A percentile compares a stretch with the other conserved stretches of the same genome.
Evolutionary conservation across 202 grass and related monocot species (phyloP).

Genomic region (Panicum hallii): DNA sequence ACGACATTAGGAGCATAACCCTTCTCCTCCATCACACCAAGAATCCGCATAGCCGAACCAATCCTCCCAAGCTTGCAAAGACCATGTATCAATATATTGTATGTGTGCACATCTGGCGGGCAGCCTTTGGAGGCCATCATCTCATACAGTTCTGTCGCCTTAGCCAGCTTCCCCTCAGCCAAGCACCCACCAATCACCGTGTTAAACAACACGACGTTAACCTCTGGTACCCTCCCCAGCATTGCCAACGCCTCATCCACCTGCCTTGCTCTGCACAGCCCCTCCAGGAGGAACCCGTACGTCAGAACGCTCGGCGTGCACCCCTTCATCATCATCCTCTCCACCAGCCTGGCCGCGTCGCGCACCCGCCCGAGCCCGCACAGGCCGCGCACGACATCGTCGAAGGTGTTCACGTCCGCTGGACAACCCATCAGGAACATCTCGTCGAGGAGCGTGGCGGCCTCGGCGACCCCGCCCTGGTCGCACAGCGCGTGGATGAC

Average conservation of each 20-base stretch:
- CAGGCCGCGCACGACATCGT: conserved; percentile 65
- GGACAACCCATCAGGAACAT: conserved; percentile 88
- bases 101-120: conserved; percentile 74
- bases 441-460: conserved; percentile 79
- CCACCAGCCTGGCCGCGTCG: conserved; percentile 71
- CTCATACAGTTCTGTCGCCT: conserved; percentile 70
- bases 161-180: conserved; percentile 53
- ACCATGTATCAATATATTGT: conserved; percentile 73
- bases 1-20: conserved; percentile 59
- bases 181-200: conserved; percentile 77
- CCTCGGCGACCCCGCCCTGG: conserved; percentile 62
- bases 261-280: conserved; percentile 61
- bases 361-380: conserved; percentile 58
- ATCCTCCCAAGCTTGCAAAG: conserved; percentile 75
- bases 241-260: conserved; percentile 65
- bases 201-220: conserved; percentile 83
- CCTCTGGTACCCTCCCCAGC: conserved; percentile 57
- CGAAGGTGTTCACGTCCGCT: conserved; percentile 71
- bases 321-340: conserved; percentile 75
- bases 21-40: conserved; percentile 77
- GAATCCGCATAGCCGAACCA: conserved; percentile 58
- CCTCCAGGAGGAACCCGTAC: conserved; percentile 73
- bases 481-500: conserved; percentile 66
- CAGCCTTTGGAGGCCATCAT: conserved; percentile 64
- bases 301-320: conserved; percentile 62